Evolutionary conservation across 2,329 filamentous ascomycete genomes (phyloP).

Genomic region (Cytospora chrysosperma): DNA sequence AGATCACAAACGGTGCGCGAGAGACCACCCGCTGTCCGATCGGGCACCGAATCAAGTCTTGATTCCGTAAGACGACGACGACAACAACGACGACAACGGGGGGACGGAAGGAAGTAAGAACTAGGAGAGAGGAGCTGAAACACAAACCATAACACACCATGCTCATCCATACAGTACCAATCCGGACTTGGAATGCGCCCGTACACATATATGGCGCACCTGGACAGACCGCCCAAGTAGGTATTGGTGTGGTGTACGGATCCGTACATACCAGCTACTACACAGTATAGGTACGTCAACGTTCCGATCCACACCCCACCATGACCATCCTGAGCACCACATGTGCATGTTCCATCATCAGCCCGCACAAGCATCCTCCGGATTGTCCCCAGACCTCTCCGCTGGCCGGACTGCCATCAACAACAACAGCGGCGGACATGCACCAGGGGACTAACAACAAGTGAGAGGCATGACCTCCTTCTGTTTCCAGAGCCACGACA

Average conservation of each 20-base stretch:
- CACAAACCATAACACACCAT: not conserved
- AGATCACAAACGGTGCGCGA: not conserved
- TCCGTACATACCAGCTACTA: too few species aligned
- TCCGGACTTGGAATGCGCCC: not conserved
- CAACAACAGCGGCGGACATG: not conserved
- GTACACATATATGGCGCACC: not conserved
- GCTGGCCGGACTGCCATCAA: constrained; percentile 1
- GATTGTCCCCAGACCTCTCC: constrained; percentile 15
- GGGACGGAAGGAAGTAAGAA: too few species aligned
- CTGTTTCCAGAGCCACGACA: not conserved
- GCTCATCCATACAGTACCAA: not conserved
- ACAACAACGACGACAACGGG: too few species aligned
- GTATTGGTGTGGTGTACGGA: too few species aligned
- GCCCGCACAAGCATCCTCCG: constrained; percentile 1
- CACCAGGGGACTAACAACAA: not conserved
- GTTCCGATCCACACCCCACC: not conserved
- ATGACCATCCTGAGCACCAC: too few species aligned
- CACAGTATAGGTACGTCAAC: not conserved
- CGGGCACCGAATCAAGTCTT: constrained; percentile 9
- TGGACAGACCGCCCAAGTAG: too few species aligned
- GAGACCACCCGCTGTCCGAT: not conserved
- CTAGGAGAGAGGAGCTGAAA: not conserved
- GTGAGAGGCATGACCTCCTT: not conserved
- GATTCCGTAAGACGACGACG: not conserved
- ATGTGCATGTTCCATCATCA: not conserved